Percentiles rank a stretch among this genome's conserved stretches.
phyloP scores from a whole-genome alignment of 2,329 filamentous ascomycete genomes.

The Diaporthe helianthi region DNA sequence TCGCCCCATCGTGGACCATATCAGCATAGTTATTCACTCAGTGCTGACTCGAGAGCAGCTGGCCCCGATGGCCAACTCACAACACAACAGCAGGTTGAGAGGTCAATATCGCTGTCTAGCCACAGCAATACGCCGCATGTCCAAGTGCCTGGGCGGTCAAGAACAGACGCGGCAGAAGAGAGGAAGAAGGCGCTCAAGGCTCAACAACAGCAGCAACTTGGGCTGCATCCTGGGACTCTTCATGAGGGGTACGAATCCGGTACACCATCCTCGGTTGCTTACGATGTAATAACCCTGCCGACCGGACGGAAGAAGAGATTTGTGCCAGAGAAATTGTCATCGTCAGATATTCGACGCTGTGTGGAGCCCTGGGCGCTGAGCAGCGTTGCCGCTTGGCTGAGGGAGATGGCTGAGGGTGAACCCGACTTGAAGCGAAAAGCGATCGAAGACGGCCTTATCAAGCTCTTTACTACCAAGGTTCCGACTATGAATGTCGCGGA shows the following conservation, averaged over 20 bases:
- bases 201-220: constrained; percentile 61
- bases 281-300: constrained; percentile 86
- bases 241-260: constrained; percentile 65
- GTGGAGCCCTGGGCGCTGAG: constrained; percentile 92
- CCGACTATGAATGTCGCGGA: constrained; percentile 99
- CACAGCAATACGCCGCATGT: constrained; percentile 82
- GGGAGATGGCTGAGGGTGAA: constrained; percentile 89
- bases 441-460: constrained; percentile 86
- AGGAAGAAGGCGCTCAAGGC: constrained; percentile 57
- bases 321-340: constrained; percentile 81
- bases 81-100: constrained; percentile 60
- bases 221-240: constrained; percentile 57
- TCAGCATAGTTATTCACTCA: constrained; percentile 58
- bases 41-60: constrained; percentile 53
- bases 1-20: constrained; percentile 53
- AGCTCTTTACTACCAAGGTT: constrained; percentile 91
- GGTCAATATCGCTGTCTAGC: constrained; percentile 83
- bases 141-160: constrained; percentile 84
- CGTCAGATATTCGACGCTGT: constrained; percentile 83
- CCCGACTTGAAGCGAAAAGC: constrained; percentile 84
- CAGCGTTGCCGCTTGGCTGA: constrained; percentile 85
- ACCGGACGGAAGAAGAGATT: constrained; percentile 83
- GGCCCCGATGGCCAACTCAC: constrained; percentile 55
- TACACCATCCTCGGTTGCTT: constrained; percentile 63
- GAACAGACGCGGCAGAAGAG: constrained; percentile 88